Evolutionary conservation across 495 filamentous ascomycete genomes (phyloP).

Genomic region (Hypoxylon crocopeplum): DNA sequence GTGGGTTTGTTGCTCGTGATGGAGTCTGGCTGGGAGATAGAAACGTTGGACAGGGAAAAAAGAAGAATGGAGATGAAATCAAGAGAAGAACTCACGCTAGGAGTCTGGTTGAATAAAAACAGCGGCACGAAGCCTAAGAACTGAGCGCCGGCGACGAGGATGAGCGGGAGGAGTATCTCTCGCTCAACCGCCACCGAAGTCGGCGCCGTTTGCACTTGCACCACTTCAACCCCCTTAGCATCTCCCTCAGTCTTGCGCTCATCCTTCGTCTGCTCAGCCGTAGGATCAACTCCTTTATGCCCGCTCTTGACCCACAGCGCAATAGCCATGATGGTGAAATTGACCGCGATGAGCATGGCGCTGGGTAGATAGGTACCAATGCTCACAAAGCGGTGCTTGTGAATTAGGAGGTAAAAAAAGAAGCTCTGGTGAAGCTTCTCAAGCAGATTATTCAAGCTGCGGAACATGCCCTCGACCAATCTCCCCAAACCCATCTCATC

Average conservation of each 20-base stretch:
- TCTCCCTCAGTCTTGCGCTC: slow-evolving; percentile 29
- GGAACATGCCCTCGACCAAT: slow-evolving; percentile 84
- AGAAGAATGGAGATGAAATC: not conserved
- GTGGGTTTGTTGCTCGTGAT: slow-evolving; percentile 27
- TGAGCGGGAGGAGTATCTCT: slow-evolving; percentile 77
- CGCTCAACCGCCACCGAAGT: slow-evolving; percentile 62
- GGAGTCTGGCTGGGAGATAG: not conserved
- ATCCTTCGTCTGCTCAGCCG: slow-evolving; percentile 25
- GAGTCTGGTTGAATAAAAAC: slow-evolving; percentile 81
- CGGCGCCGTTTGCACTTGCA: slow-evolving; percentile 23
- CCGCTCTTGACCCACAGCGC: slow-evolving; percentile 90
- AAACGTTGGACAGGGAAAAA: slow-evolving; percentile 10
- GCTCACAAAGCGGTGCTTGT: slow-evolving; percentile 89
- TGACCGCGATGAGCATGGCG: slow-evolving; percentile 92
- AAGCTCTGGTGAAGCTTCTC: slow-evolving; percentile 99
- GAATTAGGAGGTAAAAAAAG: slow-evolving; percentile 97
- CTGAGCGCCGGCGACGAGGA: slow-evolving; percentile 73
- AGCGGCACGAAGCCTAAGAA: slow-evolving; percentile 83
- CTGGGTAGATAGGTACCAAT: slow-evolving; percentile 97
- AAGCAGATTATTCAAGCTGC: slow-evolving; percentile 92
- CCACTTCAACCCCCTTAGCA: slow-evolving; percentile 1
- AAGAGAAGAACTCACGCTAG: slow-evolving; percentile 61
- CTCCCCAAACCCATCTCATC: slow-evolving; percentile 96
- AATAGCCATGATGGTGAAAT: slow-evolving; percentile 95
- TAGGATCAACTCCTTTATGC: slow-evolving; percentile 36